Base-by-base conservation (phyloP, 495 filamentous ascomycete species). In the Talaromyces proteolyticus region DNA sequence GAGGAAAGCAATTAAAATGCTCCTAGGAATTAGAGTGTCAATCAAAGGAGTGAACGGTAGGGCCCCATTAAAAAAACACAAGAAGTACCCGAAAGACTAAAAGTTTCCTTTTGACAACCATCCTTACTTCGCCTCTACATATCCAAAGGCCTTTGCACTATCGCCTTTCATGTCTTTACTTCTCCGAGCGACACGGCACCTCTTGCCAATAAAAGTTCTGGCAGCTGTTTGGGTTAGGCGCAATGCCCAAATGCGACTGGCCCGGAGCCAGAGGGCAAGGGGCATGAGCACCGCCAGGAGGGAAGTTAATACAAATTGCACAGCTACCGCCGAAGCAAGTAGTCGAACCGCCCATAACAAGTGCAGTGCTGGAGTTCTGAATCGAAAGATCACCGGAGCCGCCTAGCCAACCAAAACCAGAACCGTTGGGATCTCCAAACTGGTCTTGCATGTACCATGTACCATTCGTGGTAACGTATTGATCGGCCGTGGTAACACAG, bases 381-480 rank as follows among this genome's bases (percentile, higher is more conserved):
- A 49, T 26, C 4, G 34, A 23, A 12, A 49, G 47, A 21, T 49
- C 47, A 4, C 47, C 47, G 16, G 47, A 6, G 4, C 47, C 47
- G 19, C 47, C 47, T n/a, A 49, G 47, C 47, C 47, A 49, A 19
- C 14, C 47, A 26, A 49, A 49, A 17, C 47, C 47, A 24, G 18
- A 39, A 41, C 47, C 47, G 36, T 39, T 40, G n/a, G 47, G 47
- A 21, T 49, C 47, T 24, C 47, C 47, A n/a, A 49, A 41, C 21
- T 49, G 47, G 36, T 49, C 47, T 26, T 49, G 47, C 47, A 49
- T 49, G 18, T 21, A 49, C 47, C 47, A 49, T 11, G 47, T 49
- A 10, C 47, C 47, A 29, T 49, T 49, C 19, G 22, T 24, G 10
- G 16, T n/a, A 18, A 39, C 47, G 20, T 41, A 41, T 38, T 41